Base-by-base conservation (phyloP, 768 basidiomycete genomes). In the Krasilnikovozyma curviuscula region DNA sequence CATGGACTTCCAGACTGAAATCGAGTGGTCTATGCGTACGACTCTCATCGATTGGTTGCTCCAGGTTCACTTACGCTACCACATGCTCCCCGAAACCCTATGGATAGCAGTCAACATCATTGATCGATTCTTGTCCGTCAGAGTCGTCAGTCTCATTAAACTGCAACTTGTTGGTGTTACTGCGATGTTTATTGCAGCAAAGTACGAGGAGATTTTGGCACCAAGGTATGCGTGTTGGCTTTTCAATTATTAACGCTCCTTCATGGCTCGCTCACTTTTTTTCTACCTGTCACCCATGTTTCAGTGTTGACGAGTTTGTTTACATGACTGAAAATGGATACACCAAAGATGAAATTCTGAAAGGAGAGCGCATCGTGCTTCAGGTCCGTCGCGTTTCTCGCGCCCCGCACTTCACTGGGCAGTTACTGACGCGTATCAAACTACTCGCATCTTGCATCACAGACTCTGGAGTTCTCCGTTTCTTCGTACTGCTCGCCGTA, bases 71-170 rank as follows among this genome's bases (percentile, higher is more conserved):
- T 70, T 95, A 52, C 80, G 88, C 25, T 98, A 97, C 71, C 91
- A 95, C 70, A 85, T 98, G 83, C 75, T 95, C 40, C 91, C 93
- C 25, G 93, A 98, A 66, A 98, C 93, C 2, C 75, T 97, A 16
- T 98, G 93, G 93, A 97, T 97, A 59, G 84, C 91, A 34, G 74
- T 98, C 71, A 98, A 97, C 69, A 79, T 98, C 52, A 75, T 91
- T 55, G 85, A 91, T 62, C 81, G 85, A 54, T 88, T 91, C 72
- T 71, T 91, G 41, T 83, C 81, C 43, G 78, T 79, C 59, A 78
- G 85, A 28, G 77, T 83, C 48, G 85, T 91, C 16, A 83, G 81
- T 3, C 69, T 88, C 33, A 75, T 82, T 59, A 91, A 88, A 67
- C 76, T 91, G 41, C 85, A 91, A 67, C 79, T 98, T 24, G 93